Evolutionary conservation across 768 basidiomycete species (phyloP).

Genomic region (Russula ochroleuca): DNA sequence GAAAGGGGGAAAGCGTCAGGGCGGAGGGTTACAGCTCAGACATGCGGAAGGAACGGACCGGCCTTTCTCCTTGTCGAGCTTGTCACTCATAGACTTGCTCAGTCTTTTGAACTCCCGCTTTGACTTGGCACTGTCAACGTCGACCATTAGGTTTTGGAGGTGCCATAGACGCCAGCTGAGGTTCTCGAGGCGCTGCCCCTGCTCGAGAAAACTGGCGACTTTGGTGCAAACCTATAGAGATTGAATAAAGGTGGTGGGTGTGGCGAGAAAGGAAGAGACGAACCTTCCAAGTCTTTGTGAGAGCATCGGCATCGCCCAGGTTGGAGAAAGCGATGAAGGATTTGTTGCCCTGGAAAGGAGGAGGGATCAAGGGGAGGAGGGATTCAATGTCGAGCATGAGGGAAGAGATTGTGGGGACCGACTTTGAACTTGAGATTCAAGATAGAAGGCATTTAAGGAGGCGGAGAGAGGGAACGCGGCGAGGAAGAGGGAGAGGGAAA

Average conservation of each 20-base stretch:
- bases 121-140: slow-evolving; percentile 82
- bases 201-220: slow-evolving; percentile 86
- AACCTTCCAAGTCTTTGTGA: slow-evolving; percentile 91
- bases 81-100: slow-evolving; percentile 85
- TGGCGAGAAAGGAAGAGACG: slow-evolving; percentile 11
- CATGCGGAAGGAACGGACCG: slow-evolving; percentile 47
- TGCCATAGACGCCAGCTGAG: slow-evolving; percentile 91
- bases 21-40: slow-evolving; percentile 17
- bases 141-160: slow-evolving; percentile 86
- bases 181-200: slow-evolving; percentile 88
- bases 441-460: slow-evolving; percentile 63
- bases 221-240: slow-evolving; percentile 72
- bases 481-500: not conserved
- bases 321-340: slow-evolving; percentile 92
- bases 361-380: slow-evolving; percentile 25
- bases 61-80: slow-evolving; percentile 90
- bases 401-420: slow-evolving; percentile 27
- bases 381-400: slow-evolving; percentile 24
- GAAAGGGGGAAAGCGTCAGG: slow-evolving; percentile 10
- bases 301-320: slow-evolving; percentile 75
- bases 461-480: not conserved
- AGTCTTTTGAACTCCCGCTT: slow-evolving; percentile 90
- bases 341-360: slow-evolving; percentile 69
- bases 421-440: slow-evolving; percentile 86
- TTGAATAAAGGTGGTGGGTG: not conserved